Percentiles rank a stretch among this genome's conserved stretches.
phyloP scores from a whole-genome alignment of 495 filamentous ascomycete species.

The Monascus purpureus region DNA sequence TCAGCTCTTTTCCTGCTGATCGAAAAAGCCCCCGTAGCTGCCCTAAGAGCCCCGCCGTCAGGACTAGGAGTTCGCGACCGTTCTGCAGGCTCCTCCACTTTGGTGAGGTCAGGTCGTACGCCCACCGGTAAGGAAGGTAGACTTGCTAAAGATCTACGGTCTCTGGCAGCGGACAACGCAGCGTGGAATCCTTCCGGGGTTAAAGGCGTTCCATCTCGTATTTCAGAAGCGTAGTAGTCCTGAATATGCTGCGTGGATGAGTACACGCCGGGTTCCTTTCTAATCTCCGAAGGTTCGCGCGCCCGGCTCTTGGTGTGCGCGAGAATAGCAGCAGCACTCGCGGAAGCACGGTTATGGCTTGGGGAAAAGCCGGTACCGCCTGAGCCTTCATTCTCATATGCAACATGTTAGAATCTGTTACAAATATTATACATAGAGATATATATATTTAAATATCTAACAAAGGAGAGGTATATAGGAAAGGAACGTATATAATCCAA shows the following conservation, averaged over 20 bases:
- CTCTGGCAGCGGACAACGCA: slow-evolving; percentile 52
- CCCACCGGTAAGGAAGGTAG: slow-evolving; percentile 2
- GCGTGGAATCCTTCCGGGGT: slow-evolving; percentile 57
- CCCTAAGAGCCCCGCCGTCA: slow-evolving; percentile 46
- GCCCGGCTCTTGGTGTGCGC: slow-evolving; percentile 56
- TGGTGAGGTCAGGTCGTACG: slow-evolving; percentile 6
- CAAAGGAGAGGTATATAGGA: neutral
- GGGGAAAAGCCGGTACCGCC: slow-evolving; percentile 49
- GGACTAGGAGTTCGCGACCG: slow-evolving; percentile 46
- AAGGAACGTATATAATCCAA: neutral
- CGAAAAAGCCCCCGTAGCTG: slow-evolving; percentile 61
- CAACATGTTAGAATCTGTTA: slow-evolving; percentile 4
- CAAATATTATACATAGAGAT: too few relatives aligned
- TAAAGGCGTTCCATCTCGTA: slow-evolving; percentile 36
- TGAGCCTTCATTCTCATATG: slow-evolving; percentile 47
- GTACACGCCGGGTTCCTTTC: slow-evolving; percentile 45
- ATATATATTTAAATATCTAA: too few relatives aligned
- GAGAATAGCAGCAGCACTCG: slow-evolving; percentile 56
- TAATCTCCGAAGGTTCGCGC: slow-evolving; percentile 46
- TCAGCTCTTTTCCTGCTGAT: slow-evolving; percentile 47
- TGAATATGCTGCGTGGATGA: slow-evolving; percentile 55
- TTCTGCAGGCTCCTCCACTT: slow-evolving; percentile 1
- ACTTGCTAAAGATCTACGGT: slow-evolving; percentile 23
- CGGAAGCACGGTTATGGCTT: slow-evolving; percentile 56
- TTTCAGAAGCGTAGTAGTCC: slow-evolving; percentile 46